Evolutionary conservation across 257 asterid genomes (phyloP).

Genomic region (Anisodus tanguticus): DNA sequence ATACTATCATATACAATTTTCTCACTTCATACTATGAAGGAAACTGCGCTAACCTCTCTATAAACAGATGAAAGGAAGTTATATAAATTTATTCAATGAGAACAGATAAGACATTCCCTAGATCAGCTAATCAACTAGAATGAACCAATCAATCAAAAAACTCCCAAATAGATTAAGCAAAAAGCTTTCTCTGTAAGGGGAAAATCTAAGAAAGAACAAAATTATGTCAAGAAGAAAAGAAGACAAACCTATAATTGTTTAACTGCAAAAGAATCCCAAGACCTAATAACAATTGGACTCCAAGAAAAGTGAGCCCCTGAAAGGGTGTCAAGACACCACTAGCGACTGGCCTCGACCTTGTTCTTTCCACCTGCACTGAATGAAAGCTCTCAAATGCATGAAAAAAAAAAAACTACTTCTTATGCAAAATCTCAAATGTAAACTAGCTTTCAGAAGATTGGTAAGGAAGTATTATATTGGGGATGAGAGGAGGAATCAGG

Average conservation of each 20-base stretch:
- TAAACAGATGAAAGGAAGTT: not conserved
- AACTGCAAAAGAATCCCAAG: slow-evolving; percentile 87
- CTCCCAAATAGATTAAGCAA: not conserved
- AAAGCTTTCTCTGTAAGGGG: not conserved
- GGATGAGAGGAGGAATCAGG: not conserved
- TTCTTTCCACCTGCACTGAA: slow-evolving; percentile 86
- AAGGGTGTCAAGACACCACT: slow-evolving; percentile 83
- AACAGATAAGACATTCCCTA: not conserved
- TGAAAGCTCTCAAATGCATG: slow-evolving; percentile 47
- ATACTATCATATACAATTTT: not conserved
- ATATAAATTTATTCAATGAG: not conserved
- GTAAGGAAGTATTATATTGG: not conserved
- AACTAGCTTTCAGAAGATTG: not conserved
- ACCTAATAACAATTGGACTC: slow-evolving; percentile 84
- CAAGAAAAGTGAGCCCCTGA: slow-evolving; percentile 84
- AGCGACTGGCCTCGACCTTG: slow-evolving; percentile 86
- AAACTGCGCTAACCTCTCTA: not conserved
- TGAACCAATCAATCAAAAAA: not conserved
- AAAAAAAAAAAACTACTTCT: not conserved
- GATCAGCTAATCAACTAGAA: not conserved
- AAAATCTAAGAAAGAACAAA: slow-evolving; percentile 1
- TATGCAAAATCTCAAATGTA: not conserved
- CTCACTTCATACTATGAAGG: not conserved
- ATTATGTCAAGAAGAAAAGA: slow-evolving; percentile 22
- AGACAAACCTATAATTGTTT: slow-evolving; percentile 73